Evolutionary conservation across 73 alveolate genomes (phyloP).

Genomic region (Uronychia setigera): DNA sequence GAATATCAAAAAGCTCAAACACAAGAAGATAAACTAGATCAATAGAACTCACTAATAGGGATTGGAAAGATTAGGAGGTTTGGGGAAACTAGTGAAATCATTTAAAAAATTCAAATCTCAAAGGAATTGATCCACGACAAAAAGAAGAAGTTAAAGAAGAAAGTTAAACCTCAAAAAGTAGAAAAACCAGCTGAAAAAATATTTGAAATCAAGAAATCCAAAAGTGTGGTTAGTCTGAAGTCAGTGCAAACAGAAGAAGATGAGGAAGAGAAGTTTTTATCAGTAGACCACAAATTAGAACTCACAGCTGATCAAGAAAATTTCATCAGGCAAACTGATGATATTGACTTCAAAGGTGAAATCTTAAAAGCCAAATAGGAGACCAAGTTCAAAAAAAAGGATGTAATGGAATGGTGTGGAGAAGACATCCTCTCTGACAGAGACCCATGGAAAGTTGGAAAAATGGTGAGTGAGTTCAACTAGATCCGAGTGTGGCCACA

Average conservation of each 20-base stretch:
- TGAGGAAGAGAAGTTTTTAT: not conserved
- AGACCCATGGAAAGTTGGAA: slow-evolving; percentile 28
- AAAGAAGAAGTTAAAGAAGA: not conserved
- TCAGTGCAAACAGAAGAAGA: not conserved
- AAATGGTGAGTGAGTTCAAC: not conserved
- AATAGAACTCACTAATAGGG: too few relatives aligned
- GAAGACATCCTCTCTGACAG: slow-evolving; percentile 31
- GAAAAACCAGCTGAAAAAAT: not conserved
- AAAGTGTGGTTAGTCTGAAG: not conserved
- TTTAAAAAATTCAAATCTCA: too few relatives aligned
- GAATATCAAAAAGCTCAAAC: too few relatives aligned
- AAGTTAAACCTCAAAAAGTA: too few relatives aligned
- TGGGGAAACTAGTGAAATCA: not conserved
- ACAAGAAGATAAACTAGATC: too few relatives aligned
- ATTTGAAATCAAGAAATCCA: not conserved
- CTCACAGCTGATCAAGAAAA: not conserved
- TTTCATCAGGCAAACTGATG: slow-evolving; percentile 9
- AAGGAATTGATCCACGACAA: not conserved
- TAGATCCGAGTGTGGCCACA: slow-evolving; percentile 13
- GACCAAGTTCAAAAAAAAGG: slow-evolving; percentile 4
- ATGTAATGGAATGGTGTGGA: slow-evolving; percentile 44
- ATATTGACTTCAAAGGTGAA: not conserved
- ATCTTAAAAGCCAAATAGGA: slow-evolving; percentile 9
- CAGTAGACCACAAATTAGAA: not conserved
- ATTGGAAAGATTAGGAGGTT: too few relatives aligned